These are phyloP conservation scores for Penicillium cosmopolitanum DNA, from an alignment of 495 filamentous ascomycete species.

Conservation along the genomic window DNA sequence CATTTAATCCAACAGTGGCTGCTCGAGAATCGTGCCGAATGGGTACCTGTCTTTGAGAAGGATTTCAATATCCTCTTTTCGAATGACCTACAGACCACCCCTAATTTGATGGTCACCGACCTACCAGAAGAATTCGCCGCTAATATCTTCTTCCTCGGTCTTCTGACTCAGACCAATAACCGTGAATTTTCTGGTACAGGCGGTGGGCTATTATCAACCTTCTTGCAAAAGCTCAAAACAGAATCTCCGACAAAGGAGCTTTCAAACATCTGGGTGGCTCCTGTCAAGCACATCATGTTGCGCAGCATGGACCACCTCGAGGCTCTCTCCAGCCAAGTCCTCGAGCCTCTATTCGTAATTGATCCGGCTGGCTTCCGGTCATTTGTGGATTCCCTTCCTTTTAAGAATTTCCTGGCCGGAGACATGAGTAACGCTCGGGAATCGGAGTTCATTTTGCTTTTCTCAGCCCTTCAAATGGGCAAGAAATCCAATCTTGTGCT, in stretches of 20 bases:
- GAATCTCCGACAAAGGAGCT: conserved; percentile 18
- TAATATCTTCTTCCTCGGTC: conserved; percentile 40
- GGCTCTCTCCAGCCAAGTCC: conserved; percentile 71
- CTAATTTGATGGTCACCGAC: conserved; percentile 11
- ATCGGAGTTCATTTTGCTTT: conserved; percentile 62
- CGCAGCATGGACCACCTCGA: conserved; percentile 60
- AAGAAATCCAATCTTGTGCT: conserved; percentile 78
- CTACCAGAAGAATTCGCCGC: conserved; percentile 24
- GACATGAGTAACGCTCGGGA: conserved; percentile 44
- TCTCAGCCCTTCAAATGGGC: conserved; percentile 72
- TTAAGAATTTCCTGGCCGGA: conserved; percentile 44
- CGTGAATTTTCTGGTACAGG: conserved; percentile 66
- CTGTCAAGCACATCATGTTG: conserved; percentile 42
- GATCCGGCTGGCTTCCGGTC: conserved; percentile 54
- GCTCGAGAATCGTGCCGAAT: conserved; percentile 30
- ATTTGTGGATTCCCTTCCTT: conserved; percentile 57
- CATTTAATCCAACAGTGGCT: conserved; percentile 39
- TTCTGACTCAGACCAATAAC: conserved; percentile 42
- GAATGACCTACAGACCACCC: conserved; percentile 18
- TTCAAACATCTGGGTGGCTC: conserved; percentile 39
- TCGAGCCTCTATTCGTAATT: conserved; percentile 69
- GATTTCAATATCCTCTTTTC: conserved; percentile 35
- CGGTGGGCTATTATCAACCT: conserved; percentile 64
- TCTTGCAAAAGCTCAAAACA: conserved; percentile 53
- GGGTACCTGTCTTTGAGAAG: conserved; percentile 35